Conservation (phyloP, 768 basidiomycete genomes). For the Podaxis sp. region DNA sequence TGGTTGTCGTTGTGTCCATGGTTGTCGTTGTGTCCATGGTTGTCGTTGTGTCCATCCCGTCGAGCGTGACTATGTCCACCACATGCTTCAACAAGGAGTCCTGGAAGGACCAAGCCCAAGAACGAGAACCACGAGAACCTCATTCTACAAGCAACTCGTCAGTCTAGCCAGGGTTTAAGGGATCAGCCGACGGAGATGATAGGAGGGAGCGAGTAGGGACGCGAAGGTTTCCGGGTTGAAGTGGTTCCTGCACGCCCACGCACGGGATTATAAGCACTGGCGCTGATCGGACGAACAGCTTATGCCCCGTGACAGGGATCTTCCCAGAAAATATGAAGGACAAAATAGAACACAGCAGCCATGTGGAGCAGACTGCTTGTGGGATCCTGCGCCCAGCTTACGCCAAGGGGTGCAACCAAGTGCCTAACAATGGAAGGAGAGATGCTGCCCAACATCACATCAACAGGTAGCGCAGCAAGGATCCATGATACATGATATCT, state of each 20-base stretch:
- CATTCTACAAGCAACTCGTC: not conserved
- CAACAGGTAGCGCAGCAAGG: not conserved
- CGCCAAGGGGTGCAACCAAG: not conserved
- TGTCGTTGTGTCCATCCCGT: constrained; percentile 8
- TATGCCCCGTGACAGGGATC: too few relatives aligned
- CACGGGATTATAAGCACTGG: too few relatives aligned
- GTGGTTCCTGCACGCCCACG: too few relatives aligned
- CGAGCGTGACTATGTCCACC: constrained; percentile 5
- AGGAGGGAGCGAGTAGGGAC: not conserved
- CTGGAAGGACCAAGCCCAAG: not conserved
- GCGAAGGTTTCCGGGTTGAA: too few relatives aligned
- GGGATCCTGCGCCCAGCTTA: not conserved
- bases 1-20: constrained; percentile 18
- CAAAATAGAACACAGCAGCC: not conserved
- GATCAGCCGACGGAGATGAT: not conserved
- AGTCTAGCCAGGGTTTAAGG: not conserved
- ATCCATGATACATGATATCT: not conserved
- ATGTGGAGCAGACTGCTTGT: not conserved
- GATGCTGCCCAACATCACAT: not conserved
- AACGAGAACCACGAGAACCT: not conserved
- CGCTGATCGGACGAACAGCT: too few relatives aligned
- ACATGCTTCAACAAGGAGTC: constrained; percentile 3
- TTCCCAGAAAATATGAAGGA: not conserved
- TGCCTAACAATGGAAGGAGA: not conserved
- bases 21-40: constrained; percentile 19